Percentiles rank a stretch among this genome's conserved stretches.
Evolutionary conservation across 2,329 filamentous ascomycete genomes (phyloP).

Genomic region (Neopestalotiopsis clavispora): DNA sequence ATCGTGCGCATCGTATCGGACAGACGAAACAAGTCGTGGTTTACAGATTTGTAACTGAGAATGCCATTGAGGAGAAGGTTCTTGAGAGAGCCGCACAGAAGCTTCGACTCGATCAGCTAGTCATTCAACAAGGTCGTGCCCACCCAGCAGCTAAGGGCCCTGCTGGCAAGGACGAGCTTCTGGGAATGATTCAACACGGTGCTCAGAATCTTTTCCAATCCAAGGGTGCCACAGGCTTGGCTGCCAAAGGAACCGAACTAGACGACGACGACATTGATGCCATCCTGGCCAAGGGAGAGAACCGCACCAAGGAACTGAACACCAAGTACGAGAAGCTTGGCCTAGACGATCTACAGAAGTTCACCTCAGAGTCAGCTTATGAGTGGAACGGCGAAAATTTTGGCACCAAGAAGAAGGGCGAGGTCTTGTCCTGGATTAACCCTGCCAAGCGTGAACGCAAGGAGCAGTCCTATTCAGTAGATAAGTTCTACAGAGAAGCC

Average conservation of each 20-base stretch:
- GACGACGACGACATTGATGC: slow-evolving; percentile 89
- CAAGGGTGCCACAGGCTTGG: slow-evolving; percentile 69
- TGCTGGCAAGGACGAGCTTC: slow-evolving; percentile 92
- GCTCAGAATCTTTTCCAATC: slow-evolving; percentile 91
- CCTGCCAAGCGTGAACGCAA: slow-evolving; percentile 98
- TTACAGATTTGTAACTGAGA: slow-evolving; percentile 96
- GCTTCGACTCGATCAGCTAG: slow-evolving; percentile 91
- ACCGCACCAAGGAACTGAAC: slow-evolving; percentile 87
- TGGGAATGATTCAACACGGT: slow-evolving; percentile 98
- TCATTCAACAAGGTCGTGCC: slow-evolving; percentile 95
- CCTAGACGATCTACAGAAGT: slow-evolving; percentile 96
- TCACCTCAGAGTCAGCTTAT: slow-evolving; percentile 95
- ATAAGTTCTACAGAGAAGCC: slow-evolving; percentile 96
- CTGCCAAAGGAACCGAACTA: slow-evolving; percentile 66
- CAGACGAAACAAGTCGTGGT: slow-evolving; percentile 98
- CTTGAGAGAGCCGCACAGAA: slow-evolving; percentile 96
- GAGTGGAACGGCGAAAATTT: slow-evolving; percentile 99
- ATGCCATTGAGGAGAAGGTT: slow-evolving; percentile 98
- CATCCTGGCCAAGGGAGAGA: slow-evolving; percentile 85
- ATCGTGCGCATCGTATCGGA: slow-evolving; percentile 96
- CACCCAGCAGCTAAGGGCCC: slow-evolving; percentile 90
- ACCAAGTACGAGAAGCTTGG: slow-evolving; percentile 96
- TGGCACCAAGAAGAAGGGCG: slow-evolving; percentile 87
- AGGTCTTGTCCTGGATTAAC: slow-evolving; percentile 96
- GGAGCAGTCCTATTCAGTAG: slow-evolving; percentile 97